Conservation (phyloP, 495 filamentous ascomycete genomes). For the Penicillium antarcticum region DNA sequence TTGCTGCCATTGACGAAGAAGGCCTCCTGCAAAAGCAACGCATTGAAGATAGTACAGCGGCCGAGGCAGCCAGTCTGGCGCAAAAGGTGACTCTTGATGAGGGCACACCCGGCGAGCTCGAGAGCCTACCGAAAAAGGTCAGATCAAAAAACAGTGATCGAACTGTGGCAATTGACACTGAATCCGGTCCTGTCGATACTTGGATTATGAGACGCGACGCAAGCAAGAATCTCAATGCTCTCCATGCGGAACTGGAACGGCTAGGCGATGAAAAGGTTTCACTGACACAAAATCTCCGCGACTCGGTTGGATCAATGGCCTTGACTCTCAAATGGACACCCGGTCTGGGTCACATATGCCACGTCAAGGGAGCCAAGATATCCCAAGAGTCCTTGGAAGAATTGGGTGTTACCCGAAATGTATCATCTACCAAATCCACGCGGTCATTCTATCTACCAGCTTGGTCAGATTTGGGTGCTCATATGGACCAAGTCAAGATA, state of each 20-base stretch:
- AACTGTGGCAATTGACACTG: slow-evolving; percentile 24
- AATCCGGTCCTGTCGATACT: slow-evolving; percentile 47
- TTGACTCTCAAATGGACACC: slow-evolving; percentile 82
- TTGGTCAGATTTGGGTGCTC: slow-evolving; percentile 77
- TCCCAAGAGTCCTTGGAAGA: slow-evolving; percentile 43
- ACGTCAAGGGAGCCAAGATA: slow-evolving; percentile 78
- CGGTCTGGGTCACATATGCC: slow-evolving; percentile 80
- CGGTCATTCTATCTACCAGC: slow-evolving; percentile 77
- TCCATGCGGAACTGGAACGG: slow-evolving; percentile 62
- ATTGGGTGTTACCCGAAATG: slow-evolving; percentile 51
- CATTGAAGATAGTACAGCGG: slow-evolving; percentile 67
- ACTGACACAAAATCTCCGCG: slow-evolving; percentile 59
- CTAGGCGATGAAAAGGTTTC: slow-evolving; percentile 55
- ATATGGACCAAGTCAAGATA: slow-evolving; percentile 66
- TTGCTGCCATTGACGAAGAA: slow-evolving; percentile 87
- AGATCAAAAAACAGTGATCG: slow-evolving; percentile 32
- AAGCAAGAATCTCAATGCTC: slow-evolving; percentile 55
- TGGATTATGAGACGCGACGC: slow-evolving; percentile 86
- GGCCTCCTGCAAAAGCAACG: slow-evolving; percentile 75
- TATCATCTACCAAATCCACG: slow-evolving; percentile 79
- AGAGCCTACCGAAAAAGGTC: slow-evolving; percentile 42
- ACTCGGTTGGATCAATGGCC: slow-evolving; percentile 50
- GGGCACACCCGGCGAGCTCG: slow-evolving; percentile 46
- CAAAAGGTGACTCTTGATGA: slow-evolving; percentile 62
- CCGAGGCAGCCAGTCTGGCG: slow-evolving; percentile 64